phyloP scores from a whole-genome alignment of 179 eudicot genomes.

The Corrigiola litoralis region DNA sequence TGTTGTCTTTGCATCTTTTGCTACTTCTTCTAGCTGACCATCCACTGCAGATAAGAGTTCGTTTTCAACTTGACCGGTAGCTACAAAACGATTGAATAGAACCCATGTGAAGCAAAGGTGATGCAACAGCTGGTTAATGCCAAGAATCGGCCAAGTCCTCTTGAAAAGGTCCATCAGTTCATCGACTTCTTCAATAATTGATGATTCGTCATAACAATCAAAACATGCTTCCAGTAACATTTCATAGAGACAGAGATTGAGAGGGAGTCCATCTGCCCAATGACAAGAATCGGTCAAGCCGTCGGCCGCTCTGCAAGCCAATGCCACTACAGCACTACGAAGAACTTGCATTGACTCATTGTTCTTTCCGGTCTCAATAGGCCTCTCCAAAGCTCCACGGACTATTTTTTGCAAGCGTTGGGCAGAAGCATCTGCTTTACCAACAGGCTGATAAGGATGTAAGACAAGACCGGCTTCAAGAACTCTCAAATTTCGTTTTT shows the following conservation, averaged over 20 bases:
- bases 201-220: constrained; percentile 64
- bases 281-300: constrained; percentile 72
- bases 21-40: constrained; percentile 85
- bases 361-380: constrained; percentile 88
- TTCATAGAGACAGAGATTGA: constrained; percentile 86
- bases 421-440: constrained; percentile 60
- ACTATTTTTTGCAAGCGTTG: constrained; percentile 70
- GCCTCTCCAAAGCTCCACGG: constrained; percentile 73
- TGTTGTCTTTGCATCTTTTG: constrained; percentile 84
- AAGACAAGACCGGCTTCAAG: constrained; percentile 93
- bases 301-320: constrained; percentile 73
- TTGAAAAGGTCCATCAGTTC: constrained; percentile 93
- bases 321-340: constrained; percentile 75
- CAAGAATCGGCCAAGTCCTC: constrained; percentile 90
- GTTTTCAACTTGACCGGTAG: constrained; percentile 81
- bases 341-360: constrained; percentile 88
- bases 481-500: constrained; percentile 71
- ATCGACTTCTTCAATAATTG: constrained; percentile 85
- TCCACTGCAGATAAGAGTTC: constrained; percentile 83
- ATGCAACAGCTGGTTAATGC: constrained; percentile 84
- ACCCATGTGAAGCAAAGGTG: constrained; percentile 94
- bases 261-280: constrained; percentile 94
- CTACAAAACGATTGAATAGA: constrained; percentile 81
- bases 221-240: constrained; percentile 80
- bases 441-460: constrained; percentile 76